Conservation (phyloP, 2,329 filamentous ascomycete genomes). For the Ophiostoma novo-ulmi region DNA sequence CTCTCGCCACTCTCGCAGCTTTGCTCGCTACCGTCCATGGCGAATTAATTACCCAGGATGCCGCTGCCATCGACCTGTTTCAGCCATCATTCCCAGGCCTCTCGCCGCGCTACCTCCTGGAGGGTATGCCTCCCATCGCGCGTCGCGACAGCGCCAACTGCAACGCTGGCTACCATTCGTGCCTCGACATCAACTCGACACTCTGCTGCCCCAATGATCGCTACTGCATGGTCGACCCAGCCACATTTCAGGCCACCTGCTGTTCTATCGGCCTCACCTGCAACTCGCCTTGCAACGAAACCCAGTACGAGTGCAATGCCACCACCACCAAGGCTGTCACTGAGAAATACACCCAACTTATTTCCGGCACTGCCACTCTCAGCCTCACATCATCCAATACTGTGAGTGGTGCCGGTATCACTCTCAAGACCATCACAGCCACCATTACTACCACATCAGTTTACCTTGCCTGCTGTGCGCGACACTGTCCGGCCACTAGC, state of each 20-base stretch:
- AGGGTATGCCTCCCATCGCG: slow-evolving; percentile 11
- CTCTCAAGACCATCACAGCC: slow-evolving; percentile 28
- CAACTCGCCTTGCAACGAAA: slow-evolving; percentile 32
- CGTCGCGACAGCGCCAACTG: slow-evolving; percentile 24
- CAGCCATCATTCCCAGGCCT: slow-evolving; percentile 9
- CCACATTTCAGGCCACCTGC: slow-evolving; percentile 30
- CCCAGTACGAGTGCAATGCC: slow-evolving; percentile 32
- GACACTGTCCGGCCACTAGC: slow-evolving; percentile 39
- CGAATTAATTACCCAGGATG: slow-evolving; percentile 4
- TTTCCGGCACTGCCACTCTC: slow-evolving; percentile 3
- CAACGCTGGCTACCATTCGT: slow-evolving; percentile 25
- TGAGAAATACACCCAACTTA: slow-evolving; percentile 13
- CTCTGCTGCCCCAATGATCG: slow-evolving; percentile 30
- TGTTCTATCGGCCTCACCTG: slow-evolving; percentile 34
- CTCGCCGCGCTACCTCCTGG: slow-evolving; percentile 20
- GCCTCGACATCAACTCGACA: slow-evolving; percentile 31
- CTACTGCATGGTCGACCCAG: slow-evolving; percentile 35
- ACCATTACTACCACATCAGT: slow-evolving; percentile 31
- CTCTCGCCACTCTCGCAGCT: neutral
- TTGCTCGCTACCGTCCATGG: neutral
- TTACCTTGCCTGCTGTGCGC: slow-evolving; percentile 38
- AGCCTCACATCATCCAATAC: slow-evolving; percentile 18
- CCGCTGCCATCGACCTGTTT: neutral
- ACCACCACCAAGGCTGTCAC: slow-evolving; percentile 31
- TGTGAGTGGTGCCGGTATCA: slow-evolving; percentile 22